Conservation (phyloP, 2,329 filamentous ascomycete genomes). For the Escovopsis sp. region DNA sequence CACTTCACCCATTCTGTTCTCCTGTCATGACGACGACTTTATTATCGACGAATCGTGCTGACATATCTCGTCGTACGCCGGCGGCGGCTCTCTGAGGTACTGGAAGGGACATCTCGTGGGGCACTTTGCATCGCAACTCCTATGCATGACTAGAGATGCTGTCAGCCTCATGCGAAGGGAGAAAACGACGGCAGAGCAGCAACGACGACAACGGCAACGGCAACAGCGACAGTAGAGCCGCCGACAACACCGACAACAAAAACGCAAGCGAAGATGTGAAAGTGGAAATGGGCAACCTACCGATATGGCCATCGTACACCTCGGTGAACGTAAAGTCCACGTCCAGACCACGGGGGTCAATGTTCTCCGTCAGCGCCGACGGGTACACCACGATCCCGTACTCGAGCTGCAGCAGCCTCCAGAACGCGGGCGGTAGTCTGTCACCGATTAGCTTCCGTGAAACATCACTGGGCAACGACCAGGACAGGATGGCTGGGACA, state of each 20-base stretch:
- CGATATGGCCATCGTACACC: constrained; percentile 21
- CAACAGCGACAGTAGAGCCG: too few species aligned
- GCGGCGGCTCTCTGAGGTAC: constrained; percentile 22
- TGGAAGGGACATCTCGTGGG: constrained; percentile 23
- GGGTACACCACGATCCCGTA: constrained; percentile 27
- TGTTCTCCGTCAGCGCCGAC: constrained; percentile 21
- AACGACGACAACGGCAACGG: too few species aligned
- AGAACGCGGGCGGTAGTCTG: constrained; percentile 23
- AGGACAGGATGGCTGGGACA: too few species aligned
- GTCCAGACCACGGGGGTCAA: constrained; percentile 17
- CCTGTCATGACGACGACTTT: too few species aligned
- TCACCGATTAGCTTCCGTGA: background rate
- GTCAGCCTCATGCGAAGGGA: too few species aligned
- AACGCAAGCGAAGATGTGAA: too few species aligned
- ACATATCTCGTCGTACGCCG: constrained; percentile 14
- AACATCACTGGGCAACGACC: background rate
- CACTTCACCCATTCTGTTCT: too few species aligned
- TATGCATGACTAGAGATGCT: constrained; percentile 20
- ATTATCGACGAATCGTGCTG: background rate
- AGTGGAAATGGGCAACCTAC: constrained; percentile 10
- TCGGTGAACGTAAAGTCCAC: constrained; percentile 22
- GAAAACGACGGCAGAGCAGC: too few species aligned
- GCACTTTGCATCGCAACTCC: constrained; percentile 12
- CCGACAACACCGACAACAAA: background rate
- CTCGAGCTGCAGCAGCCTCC: constrained; percentile 21